These are phyloP conservation scores for Coemansia sp. DNA, from an alignment of 371 early-diverging fungal species.

Conservation along the genomic window DNA sequence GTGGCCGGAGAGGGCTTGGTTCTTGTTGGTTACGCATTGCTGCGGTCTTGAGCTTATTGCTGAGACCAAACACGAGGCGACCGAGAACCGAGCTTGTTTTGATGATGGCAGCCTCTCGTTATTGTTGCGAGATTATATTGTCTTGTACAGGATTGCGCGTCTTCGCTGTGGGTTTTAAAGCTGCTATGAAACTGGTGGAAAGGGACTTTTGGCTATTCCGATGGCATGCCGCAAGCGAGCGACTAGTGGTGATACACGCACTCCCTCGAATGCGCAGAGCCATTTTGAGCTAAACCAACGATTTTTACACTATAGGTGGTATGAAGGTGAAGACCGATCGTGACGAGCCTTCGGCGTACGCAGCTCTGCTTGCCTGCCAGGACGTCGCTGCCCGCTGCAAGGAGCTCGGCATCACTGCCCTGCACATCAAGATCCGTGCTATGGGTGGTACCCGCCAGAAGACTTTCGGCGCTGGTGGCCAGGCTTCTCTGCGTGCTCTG, in stretches of 20 bases:
- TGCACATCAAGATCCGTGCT: slow-evolving; percentile 99
- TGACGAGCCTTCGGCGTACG: slow-evolving; percentile 99
- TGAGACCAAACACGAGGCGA: background rate
- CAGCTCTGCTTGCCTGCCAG: slow-evolving; percentile 99
- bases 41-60: background rate
- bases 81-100: background rate
- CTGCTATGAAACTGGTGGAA: background rate
- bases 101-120: background rate
- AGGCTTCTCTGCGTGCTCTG: slow-evolving; percentile 99
- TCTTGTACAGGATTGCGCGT: slow-evolving; percentile 10
- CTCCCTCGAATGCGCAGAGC: slow-evolving; percentile 49
- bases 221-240: slow-evolving; percentile 46
- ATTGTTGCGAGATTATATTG: background rate
- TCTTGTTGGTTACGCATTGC: slow-evolving; percentile 2
- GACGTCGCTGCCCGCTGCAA: slow-evolving; percentile 99
- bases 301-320: slow-evolving; percentile 71
- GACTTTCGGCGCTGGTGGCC: slow-evolving; percentile 99
- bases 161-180: slow-evolving; percentile 49
- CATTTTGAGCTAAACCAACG: background rate
- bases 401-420: slow-evolving; percentile 99
- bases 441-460: slow-evolving; percentile 99
- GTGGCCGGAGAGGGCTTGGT: background rate
- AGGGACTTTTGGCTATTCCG: background rate
- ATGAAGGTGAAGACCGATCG: slow-evolving; percentile 99
- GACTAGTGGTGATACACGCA: slow-evolving; percentile 69